Evolutionary conservation across 2,329 filamentous ascomycete species (phyloP), one percentile per base, ranked within the genome.

Genomic region (Ceratocystis destructans): DNA sequence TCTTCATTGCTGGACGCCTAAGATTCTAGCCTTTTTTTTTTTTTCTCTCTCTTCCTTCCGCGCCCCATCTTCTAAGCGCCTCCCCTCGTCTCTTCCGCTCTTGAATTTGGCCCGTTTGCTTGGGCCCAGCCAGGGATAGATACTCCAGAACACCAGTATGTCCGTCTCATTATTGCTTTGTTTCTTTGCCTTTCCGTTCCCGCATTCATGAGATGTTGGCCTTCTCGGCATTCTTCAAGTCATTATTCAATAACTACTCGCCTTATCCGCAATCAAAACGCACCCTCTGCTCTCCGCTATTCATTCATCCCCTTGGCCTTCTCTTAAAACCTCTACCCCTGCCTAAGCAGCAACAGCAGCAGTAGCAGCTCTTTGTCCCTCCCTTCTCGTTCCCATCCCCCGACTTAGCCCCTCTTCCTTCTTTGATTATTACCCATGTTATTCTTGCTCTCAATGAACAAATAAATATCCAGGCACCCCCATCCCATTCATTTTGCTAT

Each of bases 281-380:
- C 17, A 22, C 53, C 3, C 17, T 25, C 25, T 22, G 25, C 50
- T 25, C n/a, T 12, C n/a, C 3, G 20, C 20, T 22, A 28, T 28
- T 22, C n/a, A 20, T 20, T 15, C 46, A 31, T 25, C 45, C 55
- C 57, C 65, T 70, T 50, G 33, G 45, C 57, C 53, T 63, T 67
- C 68, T 67, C 65, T 67, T 71, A 37, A 68, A 69, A 71, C 71
- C 69, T 65, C 65, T 69, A 69, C 69, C 69, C 70, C 67, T 59
- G 67, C 65, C 67, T 68, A 70, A 66, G 33, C 33, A 37, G 33
- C 2, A 25, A 25, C 22, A 25, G 22, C 22, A 37, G 33, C 33
- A 37, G 33, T 7, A 37, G 8, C 33, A 37, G 33, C 33, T 33
- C 33, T 37, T 37, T 37, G 33, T 37, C 33, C 10, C 33, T 37